A percentile compares a stretch with the other conserved stretches of the same genome.
Conservation (phyloP, 2,329 filamentous ascomycete species). For the Pyrenophora teres region DNA sequence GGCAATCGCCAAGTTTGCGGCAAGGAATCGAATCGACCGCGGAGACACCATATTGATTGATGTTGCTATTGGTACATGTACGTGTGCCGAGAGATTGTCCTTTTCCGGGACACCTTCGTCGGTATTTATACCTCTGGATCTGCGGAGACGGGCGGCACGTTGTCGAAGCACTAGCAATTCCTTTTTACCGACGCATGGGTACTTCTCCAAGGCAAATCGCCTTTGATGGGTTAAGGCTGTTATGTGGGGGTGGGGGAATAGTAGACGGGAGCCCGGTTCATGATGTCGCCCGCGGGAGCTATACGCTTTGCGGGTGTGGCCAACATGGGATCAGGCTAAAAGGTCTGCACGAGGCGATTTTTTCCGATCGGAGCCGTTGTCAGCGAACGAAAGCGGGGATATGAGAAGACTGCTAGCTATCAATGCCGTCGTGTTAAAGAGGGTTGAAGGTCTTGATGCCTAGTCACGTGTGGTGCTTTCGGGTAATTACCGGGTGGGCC, state of each 20-base stretch:
- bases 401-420: not conserved
- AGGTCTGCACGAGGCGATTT: constrained; percentile 4
- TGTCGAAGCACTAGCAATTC: constrained; percentile 13
- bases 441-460: too few species aligned
- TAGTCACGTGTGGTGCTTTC: too few species aligned
- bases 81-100: not conserved
- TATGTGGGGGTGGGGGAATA: constrained; percentile 21
- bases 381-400: constrained; percentile 1
- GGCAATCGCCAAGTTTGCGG: constrained; percentile 27
- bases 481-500: too few species aligned
- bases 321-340: constrained; percentile 36
- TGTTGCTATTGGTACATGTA: constrained; percentile 3
- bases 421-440: not conserved
- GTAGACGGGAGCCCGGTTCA: constrained; percentile 21
- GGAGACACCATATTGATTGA: constrained; percentile 26
- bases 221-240: constrained; percentile 19
- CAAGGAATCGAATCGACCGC: constrained; percentile 27
- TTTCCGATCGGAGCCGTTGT: not conserved
- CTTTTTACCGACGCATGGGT: constrained; percentile 17
- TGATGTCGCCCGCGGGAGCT: constrained; percentile 21
- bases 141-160: constrained; percentile 5
- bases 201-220: constrained; percentile 3
- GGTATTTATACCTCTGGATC: constrained; percentile 23
- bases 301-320: constrained; percentile 21
- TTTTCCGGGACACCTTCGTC: not conserved